These are phyloP conservation scores for Grosmannia huntii DNA, from an alignment of 2,329 filamentous ascomycete species.

Conservation along the genomic window DNA sequence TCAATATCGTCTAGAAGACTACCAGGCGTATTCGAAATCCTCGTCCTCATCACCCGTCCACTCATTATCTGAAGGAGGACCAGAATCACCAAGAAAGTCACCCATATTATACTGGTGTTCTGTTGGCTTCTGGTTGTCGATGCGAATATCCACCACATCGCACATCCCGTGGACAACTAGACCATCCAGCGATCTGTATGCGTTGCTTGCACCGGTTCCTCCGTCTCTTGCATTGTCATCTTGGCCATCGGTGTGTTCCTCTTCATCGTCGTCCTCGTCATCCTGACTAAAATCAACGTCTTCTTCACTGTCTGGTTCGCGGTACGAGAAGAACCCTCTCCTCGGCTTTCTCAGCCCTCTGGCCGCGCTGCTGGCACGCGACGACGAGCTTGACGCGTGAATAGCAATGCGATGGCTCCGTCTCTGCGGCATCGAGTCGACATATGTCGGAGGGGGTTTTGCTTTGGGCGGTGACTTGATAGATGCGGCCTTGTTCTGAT, in stretches of 20 bases:
- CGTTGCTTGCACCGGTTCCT: background rate
- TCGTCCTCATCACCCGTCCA: slow-evolving; percentile 26
- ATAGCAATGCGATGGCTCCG: slow-evolving; percentile 25
- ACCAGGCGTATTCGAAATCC: slow-evolving; percentile 13
- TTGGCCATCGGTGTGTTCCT: slow-evolving; percentile 3
- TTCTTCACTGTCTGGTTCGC: slow-evolving; percentile 34
- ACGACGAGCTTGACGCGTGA: slow-evolving; percentile 14
- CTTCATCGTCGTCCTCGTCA: slow-evolving; percentile 7
- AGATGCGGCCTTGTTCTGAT: background rate
- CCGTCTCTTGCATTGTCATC: slow-evolving; percentile 1
- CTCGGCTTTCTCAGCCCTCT: slow-evolving; percentile 1
- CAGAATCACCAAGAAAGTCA: slow-evolving; percentile 51
- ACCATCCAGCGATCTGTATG: background rate
- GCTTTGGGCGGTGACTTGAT: background rate
- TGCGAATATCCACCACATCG: slow-evolving; percentile 54
- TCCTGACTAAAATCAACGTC: slow-evolving; percentile 15
- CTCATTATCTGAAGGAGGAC: slow-evolving; percentile 42
- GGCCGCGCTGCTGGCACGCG: slow-evolving; percentile 17
- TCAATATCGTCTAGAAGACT: background rate
- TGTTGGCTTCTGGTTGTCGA: slow-evolving; percentile 63
- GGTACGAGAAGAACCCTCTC: slow-evolving; percentile 21
- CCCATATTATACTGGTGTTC: slow-evolving; percentile 57
- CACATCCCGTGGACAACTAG: slow-evolving; percentile 54
- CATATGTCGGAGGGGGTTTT: background rate
- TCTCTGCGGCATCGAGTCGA: slow-evolving; percentile 7